Evolutionary conservation across 2,329 filamentous ascomycete genomes (phyloP), one percentile per base, ranked within the genome.

Genomic region (Beauveria sp.): DNA sequence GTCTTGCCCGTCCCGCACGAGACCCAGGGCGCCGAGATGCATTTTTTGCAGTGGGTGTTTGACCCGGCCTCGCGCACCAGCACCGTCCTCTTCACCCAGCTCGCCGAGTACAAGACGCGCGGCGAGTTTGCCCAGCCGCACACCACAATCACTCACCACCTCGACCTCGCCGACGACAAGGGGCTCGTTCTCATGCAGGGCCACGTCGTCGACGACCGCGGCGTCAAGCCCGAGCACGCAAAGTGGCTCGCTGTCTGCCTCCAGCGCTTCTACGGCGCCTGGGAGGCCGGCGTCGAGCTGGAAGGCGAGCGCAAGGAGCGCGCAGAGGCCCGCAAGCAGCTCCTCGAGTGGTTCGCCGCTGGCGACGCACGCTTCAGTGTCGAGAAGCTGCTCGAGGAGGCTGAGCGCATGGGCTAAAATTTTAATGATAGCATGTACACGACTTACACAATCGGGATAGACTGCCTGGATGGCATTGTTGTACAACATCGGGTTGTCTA

Each of bases 11-110:
- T 97, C 7, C 90, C 90, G 66, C 90, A 83, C 74, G 76, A 77
- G 52, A 77, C 74, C 26, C 79, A 80, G 66, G 91, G 90, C 56
- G 91, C 92, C 52, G 94, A 97, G 74, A 92, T 99, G 51, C 94
- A 99, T 76, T 96, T 96, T 74, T 76, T 99, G 64, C 93, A 99
- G 75, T 99, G 96, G 91, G 90, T 89, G 0, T 97, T 96, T 75
- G 92, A 96, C 63, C 76, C 75, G 24, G 77, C 77, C 61, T 82
- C 80, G 20, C 76, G 81, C 63, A 88, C 86, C 3, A 84, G 83
- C 62, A 91, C 89, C 0, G 87, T 97, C 6, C 85, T 99, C 40
- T 97, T 99, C 77, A 99, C 94, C 0, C 90, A 94, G 70, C 81
- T 99, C 37, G 93, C 91, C 18, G 91, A 97, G 72, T 99, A 89